Evolutionary conservation across 2,329 filamentous ascomycete genomes (phyloP), one percentile per base, ranked within the genome.

Genomic region (Mycosphaerelloides madeirae): DNA sequence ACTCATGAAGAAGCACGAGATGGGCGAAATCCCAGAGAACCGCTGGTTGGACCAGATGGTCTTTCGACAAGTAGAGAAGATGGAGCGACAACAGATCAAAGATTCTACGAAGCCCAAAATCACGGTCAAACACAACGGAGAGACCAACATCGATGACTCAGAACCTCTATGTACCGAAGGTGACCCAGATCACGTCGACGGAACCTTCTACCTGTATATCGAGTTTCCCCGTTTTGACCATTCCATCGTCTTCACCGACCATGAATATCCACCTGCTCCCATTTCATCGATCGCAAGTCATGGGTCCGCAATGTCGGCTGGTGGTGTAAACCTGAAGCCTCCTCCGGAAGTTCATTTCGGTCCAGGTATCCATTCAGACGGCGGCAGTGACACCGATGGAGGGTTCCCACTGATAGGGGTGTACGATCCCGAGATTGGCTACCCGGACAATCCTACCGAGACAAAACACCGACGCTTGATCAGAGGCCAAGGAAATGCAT

Each of bases 1-100:
- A 42, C 68, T 97, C 16, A 85, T 98, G 63, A 98, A 98, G 69
- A 95, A 95, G 68, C 93, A 97, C 62, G 94, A 98, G 63, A 94
- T 96, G 85, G 90, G 89, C 14, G 93, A 98, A 64, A 91, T 98
- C 19, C 83, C 87, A 1, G 81, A 89, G 13, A 85, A 95, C 37
- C 87, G 94, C 58, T 98, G 93, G 94, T 78, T 98, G 33, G 93
- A 98, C 65, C 87, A 93, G 60, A 77, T 97, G 57, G 90, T 96
- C 2, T 98, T 95, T 64, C 83, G 91, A 31, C 85, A 85, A 40
- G 83, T 95, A 48, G 91, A 95, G 69, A 93, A 86, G 68, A 67
- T 69, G 36, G 64, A 69, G 48, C 52, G 66, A 20, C 60, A 60
- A 44, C 61, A 70, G 28, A 60, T 69, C 13, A 66, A 60, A 25